A percentile compares a stretch with the other conserved stretches of the same genome.
Conservation (phyloP, 306 rosid species). For the Castanea mollissima region DNA sequence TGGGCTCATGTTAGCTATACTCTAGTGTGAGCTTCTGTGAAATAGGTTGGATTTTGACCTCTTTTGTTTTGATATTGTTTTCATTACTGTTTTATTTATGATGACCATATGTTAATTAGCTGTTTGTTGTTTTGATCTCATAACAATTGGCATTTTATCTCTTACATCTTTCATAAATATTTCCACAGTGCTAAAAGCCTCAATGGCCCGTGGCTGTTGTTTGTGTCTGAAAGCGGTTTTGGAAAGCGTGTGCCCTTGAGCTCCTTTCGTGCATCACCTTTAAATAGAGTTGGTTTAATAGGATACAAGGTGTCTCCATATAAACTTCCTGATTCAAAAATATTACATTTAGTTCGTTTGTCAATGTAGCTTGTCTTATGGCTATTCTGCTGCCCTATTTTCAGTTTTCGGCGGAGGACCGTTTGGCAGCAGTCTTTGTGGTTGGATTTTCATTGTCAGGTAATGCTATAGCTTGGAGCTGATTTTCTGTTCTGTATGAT, state of each 20-base stretch:
- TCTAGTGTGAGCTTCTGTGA: background rate
- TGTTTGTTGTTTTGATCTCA: background rate
- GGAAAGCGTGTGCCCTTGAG: slow-evolving; percentile 97
- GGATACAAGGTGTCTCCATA: slow-evolving; percentile 78
- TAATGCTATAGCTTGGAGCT: slow-evolving; percentile 19
- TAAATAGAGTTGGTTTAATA: slow-evolving; percentile 86
- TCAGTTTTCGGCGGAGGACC: slow-evolving; percentile 80
- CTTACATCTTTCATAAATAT: slow-evolving; percentile 13
- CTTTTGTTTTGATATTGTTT: background rate
- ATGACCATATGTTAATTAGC: background rate
- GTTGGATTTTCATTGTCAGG: slow-evolving; percentile 91
- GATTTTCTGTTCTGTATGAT: background rate
- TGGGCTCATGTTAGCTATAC: background rate
- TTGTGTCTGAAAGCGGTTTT: slow-evolving; percentile 85
- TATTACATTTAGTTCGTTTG: background rate
- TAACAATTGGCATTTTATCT: background rate
- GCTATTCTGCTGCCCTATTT: slow-evolving; percentile 10
- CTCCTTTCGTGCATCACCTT: slow-evolving; percentile 63
- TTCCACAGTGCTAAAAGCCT: slow-evolving; percentile 41
- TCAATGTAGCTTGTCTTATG: slow-evolving; percentile 2
- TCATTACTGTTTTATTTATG: background rate
- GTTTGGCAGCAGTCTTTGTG: slow-evolving; percentile 86
- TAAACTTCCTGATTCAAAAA: background rate
- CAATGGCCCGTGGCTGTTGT: slow-evolving; percentile 91
- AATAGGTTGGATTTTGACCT: background rate